A percentile compares a stretch with the other conserved stretches of the same genome.
Evolutionary conservation across 257 asterid genomes (phyloP).

Genomic region (Scutellaria baicalensis): DNA sequence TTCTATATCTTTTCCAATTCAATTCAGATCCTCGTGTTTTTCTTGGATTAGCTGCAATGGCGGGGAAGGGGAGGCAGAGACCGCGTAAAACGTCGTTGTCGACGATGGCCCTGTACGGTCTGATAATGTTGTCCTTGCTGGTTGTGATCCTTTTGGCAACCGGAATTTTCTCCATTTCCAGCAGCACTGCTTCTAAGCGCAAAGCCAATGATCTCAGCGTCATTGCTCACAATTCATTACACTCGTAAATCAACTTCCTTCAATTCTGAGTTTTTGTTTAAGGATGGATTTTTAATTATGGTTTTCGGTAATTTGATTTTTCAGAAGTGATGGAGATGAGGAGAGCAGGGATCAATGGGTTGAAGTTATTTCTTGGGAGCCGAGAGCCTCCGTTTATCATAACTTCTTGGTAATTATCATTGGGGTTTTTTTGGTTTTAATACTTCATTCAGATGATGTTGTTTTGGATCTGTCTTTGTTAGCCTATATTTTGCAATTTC

Average conservation of each 20-base stretch:
- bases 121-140: constrained; percentile 47
- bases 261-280: neutral
- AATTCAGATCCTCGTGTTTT: constrained; percentile 12
- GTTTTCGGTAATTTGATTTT: constrained; percentile 5
- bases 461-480: constrained; percentile 9
- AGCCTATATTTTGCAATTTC: neutral
- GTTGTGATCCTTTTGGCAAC: constrained; percentile 41
- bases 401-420: constrained; percentile 63
- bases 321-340: constrained; percentile 52
- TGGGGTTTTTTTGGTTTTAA: neutral
- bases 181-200: constrained; percentile 32
- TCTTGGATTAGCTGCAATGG: constrained; percentile 38
- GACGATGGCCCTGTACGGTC: constrained; percentile 34
- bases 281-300: neutral
- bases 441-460: neutral
- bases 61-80: constrained; percentile 65
- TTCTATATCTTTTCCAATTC: constrained; percentile 9
- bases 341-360: constrained; percentile 79
- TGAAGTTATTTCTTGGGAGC: constrained; percentile 93
- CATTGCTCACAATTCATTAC: constrained; percentile 47
- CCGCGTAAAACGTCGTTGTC: constrained; percentile 49
- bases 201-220: constrained; percentile 67
- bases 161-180: constrained; percentile 57
- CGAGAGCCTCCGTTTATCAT: constrained; percentile 80
- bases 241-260: constrained; percentile 32